Evolutionary conservation across 495 filamentous ascomycete genomes (phyloP).

Genomic region (Podospora comata): DNA sequence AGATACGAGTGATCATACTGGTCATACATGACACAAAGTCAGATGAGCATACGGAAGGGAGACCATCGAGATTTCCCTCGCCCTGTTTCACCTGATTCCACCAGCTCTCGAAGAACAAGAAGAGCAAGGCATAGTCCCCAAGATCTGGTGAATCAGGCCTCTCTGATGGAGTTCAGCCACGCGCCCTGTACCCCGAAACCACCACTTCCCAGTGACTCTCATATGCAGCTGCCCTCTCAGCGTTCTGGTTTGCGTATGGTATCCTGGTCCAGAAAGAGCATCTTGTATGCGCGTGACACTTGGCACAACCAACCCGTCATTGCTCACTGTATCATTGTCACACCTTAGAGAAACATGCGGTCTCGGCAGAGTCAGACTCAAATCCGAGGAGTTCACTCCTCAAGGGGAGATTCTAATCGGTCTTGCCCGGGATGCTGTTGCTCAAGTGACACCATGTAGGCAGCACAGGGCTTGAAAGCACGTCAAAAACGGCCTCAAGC

Average conservation of each 20-base stretch:
- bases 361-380: not conserved
- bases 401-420: not conserved
- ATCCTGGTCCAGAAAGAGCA: not conserved
- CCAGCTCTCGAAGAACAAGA: not conserved
- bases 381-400: not conserved
- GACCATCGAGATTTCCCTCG: not conserved
- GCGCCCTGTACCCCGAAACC: not conserved
- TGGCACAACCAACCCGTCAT: constrained; percentile 12
- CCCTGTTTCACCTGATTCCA: not conserved
- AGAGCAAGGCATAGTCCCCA: not conserved
- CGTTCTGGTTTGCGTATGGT: not conserved
- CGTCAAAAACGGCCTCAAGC: not conserved
- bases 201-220: not conserved
- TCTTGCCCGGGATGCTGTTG: not conserved
- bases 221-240: not conserved
- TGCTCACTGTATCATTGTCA: constrained; percentile 12
- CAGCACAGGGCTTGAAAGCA: not conserved
- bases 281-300: constrained; percentile 7
- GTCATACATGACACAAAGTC: not conserved
- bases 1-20: not conserved
- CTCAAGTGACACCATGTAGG: not conserved
- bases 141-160: not conserved
- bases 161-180: not conserved
- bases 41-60: not conserved
- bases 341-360: constrained; percentile 13